Percentiles rank a stretch among this genome's conserved stretches.
Evolutionary conservation across 768 basidiomycete species (phyloP).

Genomic region (Leucosporidium yakuticum): DNA sequence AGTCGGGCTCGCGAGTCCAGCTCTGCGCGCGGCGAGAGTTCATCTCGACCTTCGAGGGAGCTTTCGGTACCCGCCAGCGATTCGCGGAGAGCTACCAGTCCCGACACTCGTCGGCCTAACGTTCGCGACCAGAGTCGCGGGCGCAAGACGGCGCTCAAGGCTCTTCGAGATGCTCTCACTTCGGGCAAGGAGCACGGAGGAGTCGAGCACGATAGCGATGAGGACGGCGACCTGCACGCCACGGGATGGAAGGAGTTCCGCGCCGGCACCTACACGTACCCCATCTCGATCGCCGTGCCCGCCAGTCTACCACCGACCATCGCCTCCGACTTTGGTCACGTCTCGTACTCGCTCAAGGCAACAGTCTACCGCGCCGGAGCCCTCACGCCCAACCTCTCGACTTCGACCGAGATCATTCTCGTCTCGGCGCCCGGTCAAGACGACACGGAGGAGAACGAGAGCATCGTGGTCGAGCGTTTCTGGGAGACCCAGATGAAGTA

Average conservation of each 20-base stretch:
- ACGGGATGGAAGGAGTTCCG: conserved; percentile 66
- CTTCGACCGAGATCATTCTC: conserved; percentile 65
- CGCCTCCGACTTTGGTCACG: conserved; percentile 65
- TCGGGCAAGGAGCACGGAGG: conserved; percentile 14
- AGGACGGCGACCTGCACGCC: conserved; percentile 41
- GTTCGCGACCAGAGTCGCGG: conserved; percentile 27
- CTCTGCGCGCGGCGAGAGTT: no score
- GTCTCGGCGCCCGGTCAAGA: conserved; percentile 73
- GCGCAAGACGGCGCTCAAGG: conserved; percentile 31
- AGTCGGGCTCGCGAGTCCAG: conserved; percentile 5
- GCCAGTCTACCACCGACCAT: conserved; percentile 70
- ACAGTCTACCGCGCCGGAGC: conserved; percentile 75
- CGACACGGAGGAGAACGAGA: conserved; percentile 71
- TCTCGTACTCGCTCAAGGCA: conserved; percentile 74
- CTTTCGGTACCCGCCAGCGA: neutral
- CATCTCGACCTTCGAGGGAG: no score
- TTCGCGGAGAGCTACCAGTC: conserved; percentile 6
- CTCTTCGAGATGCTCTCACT: conserved; percentile 24
- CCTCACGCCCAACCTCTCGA: conserved; percentile 64
- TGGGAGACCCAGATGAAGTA: conserved; percentile 73
- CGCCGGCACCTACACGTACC: conserved; percentile 83
- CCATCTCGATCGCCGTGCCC: conserved; percentile 84
- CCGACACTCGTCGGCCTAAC: conserved; percentile 3
- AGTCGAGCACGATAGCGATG: conserved; percentile 34
- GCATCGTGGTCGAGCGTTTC: conserved; percentile 73